Evolutionary conservation across 1,284 basidiomycete genomes (phyloP).

Genomic region (Wallemia hederae): DNA sequence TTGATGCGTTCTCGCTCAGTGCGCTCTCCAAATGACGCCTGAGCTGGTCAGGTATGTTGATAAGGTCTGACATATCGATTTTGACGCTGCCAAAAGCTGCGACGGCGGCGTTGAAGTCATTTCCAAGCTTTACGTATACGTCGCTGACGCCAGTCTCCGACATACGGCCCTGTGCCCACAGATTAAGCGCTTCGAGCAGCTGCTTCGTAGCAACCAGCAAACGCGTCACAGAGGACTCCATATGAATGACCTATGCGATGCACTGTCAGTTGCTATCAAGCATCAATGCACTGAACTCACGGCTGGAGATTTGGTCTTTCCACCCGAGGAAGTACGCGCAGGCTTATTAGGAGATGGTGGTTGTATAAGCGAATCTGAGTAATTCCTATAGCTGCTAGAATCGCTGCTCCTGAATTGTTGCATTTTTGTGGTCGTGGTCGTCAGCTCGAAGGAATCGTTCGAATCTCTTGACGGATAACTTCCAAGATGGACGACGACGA

Average conservation of each 20-base stretch:
- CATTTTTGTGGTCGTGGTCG: background rate
- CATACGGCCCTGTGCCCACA: conserved; percentile 51
- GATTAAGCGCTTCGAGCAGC: conserved; percentile 63
- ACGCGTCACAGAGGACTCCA: conserved; percentile 75
- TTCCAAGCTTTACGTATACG: conserved; percentile 81
- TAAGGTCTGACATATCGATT: conserved; percentile 79
- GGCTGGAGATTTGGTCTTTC: background rate
- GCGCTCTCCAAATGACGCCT: conserved; percentile 65
- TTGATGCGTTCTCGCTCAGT: conserved; percentile 61
- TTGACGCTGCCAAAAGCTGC: conserved; percentile 57
- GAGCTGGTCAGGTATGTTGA: conserved; percentile 64
- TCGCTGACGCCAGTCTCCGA: conserved; percentile 48
- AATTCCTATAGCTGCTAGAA: background rate
- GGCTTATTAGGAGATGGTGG: background rate
- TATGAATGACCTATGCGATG: conserved; percentile 16
- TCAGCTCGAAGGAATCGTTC: too few relatives aligned
- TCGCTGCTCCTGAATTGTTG: background rate
- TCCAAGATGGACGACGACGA: conserved; percentile 1
- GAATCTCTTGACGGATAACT: too few relatives aligned
- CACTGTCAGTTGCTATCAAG: background rate
- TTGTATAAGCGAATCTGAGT: background rate
- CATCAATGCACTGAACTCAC: background rate
- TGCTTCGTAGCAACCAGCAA: conserved; percentile 84
- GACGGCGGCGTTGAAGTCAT: conserved; percentile 86
- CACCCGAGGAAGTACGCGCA: background rate